Conservation (phyloP, 345 rosid species). For the Jatropha curcas region DNA sequence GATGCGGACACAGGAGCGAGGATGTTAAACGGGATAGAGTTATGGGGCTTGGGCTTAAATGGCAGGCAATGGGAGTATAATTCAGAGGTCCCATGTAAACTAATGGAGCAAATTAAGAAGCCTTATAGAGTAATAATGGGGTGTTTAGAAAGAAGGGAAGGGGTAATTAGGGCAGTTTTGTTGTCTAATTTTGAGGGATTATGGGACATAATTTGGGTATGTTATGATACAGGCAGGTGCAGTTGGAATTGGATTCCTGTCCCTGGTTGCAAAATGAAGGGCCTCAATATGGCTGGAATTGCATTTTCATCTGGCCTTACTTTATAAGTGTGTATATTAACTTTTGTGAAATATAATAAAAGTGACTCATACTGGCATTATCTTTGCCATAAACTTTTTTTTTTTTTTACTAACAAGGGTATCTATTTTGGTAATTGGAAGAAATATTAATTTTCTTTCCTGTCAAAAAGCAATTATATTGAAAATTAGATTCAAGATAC, state of each 20-base stretch:
- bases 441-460: too few relatives aligned
- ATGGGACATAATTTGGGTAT: constrained; percentile 68
- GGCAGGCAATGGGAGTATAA: constrained; percentile 47
- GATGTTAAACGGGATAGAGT: constrained; percentile 37
- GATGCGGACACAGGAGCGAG: constrained; percentile 21
- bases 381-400: too few relatives aligned
- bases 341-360: too few relatives aligned
- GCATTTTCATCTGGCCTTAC: constrained; percentile 67
- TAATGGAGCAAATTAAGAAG: constrained; percentile 42
- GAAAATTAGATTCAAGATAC: too few relatives aligned
- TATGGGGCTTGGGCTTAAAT: constrained; percentile 46
- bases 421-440: too few relatives aligned
- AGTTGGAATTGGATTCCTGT: constrained; percentile 50
- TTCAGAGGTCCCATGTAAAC: constrained; percentile 41
- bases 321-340: too few relatives aligned
- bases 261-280: constrained; percentile 59
- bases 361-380: too few relatives aligned
- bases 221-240: constrained; percentile 35
- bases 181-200: constrained; percentile 52
- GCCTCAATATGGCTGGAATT: constrained; percentile 73
- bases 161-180: constrained; percentile 50
- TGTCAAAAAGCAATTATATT: too few relatives aligned
- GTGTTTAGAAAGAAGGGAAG: constrained; percentile 55
- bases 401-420: too few relatives aligned
- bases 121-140: constrained; percentile 63